Percentiles rank a stretch among this genome's conserved stretches.
Evolutionary conservation across 805 yeast species (phyloP).

Genomic region (Teunomyces panamensis): DNA sequence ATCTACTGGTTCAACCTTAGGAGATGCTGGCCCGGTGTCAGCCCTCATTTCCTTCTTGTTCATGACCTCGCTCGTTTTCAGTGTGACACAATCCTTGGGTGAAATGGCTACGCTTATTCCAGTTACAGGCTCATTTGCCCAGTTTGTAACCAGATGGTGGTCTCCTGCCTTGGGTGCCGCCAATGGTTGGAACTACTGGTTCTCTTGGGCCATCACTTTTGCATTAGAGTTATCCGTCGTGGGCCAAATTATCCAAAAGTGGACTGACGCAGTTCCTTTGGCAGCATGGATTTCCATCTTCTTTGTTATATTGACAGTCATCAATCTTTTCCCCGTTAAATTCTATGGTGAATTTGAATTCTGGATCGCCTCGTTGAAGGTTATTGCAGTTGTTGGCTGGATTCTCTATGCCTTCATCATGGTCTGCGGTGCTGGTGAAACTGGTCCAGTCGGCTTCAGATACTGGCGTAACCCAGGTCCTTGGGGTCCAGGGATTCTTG

Average conservation of each 20-base stretch:
- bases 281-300: conserved; percentile 73
- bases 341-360: conserved; percentile 75
- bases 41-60: conserved; percentile 62
- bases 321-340: conserved; percentile 65
- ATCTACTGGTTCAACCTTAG: conserved; percentile 55
- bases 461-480: conserved; percentile 82
- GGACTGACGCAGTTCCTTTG: conserved; percentile 69
- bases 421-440: conserved; percentile 71
- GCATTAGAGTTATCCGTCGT: conserved; percentile 72
- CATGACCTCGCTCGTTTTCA: conserved; percentile 63
- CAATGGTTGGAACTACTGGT: conserved; percentile 72
- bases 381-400: conserved; percentile 70
- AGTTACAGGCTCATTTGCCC: conserved; percentile 64
- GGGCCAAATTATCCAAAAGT: conserved; percentile 60
- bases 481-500: conserved; percentile 64
- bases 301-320: conserved; percentile 50
- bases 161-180: conserved; percentile 74
- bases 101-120: conserved; percentile 83
- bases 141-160: conserved; percentile 64
- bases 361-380: conserved; percentile 68
- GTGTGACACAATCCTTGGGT: conserved; percentile 69
- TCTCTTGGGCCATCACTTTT: conserved; percentile 74
- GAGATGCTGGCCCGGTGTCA: conserved; percentile 65
- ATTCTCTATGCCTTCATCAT: conserved; percentile 61
- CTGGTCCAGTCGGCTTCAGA: conserved; percentile 74